Base-by-base conservation (phyloP, 495 filamentous ascomycete genomes). In the Geoglossum glabrum region DNA sequence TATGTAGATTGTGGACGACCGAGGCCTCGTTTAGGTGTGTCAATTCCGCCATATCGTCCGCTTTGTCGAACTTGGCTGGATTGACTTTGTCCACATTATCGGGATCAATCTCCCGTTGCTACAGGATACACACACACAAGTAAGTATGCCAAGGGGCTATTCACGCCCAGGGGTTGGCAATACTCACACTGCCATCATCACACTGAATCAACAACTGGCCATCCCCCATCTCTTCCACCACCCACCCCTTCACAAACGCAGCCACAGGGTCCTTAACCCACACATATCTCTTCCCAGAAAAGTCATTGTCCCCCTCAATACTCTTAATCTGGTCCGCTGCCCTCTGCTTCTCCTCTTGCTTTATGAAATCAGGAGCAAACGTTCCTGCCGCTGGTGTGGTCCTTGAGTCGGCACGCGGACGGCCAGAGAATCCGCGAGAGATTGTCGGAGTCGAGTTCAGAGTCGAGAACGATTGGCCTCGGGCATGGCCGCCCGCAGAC, bases 51-150 rank as follows among this genome's bases (percentile, higher is more conserved):
- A 99, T 99, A 66, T 99, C 93, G 71, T 95, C 85, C 7, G 92
- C 90, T 69, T 92, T 96, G 75, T 99, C 93, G 67, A 99, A 99
- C 66, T 99, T 99, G 57, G 87, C 93, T 26, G 93, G 93, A 69
- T 99, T 99, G 71, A 97, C 93, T 69, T 95, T 96, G 74, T 99
- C 93, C 52, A 95, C 88, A 58, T 78, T 82, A 61, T 95, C 87
- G 23, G 77, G 69, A 61, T 90, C 80, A 33, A 92, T 83, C 65
- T 87, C 84, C 49, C 87, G 85, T 79, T 95, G 88, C 84, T 94
- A 62, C 59, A 15, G 36, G 23, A 30, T 7, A 40, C 31, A 10
- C 28, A 15, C 19, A 43, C 9, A 6, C 19, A 56, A 56, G 25
- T 56, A 8, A 56, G 31, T 46, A 46, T 33, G 11, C 5, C 17